Percentiles rank a stretch among this genome's conserved stretches.
These are phyloP conservation scores for Furcasterigmium furcatum DNA, from an alignment of 2,329 filamentous ascomycete genomes.

Conservation along the genomic window DNA sequence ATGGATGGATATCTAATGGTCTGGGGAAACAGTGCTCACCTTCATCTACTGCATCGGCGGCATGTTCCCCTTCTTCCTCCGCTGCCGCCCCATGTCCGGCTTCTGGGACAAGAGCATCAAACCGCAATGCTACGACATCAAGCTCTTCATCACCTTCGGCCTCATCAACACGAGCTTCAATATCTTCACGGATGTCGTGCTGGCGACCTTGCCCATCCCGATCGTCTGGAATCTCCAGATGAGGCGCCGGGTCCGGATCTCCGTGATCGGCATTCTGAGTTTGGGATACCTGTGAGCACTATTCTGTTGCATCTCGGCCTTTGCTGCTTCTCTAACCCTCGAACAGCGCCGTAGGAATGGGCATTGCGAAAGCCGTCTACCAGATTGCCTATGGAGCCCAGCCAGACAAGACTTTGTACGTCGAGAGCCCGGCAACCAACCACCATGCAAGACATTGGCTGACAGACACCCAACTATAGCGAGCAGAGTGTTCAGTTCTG, in stretches of 20 bases:
- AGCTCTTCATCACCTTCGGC: slow-evolving; percentile 13
- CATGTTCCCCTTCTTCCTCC: slow-evolving; percentile 17
- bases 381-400: slow-evolving; percentile 22
- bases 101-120: slow-evolving; percentile 20
- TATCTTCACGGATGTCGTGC: slow-evolving; percentile 23
- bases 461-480: too few relatives aligned
- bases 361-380: slow-evolving; percentile 22
- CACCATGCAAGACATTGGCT: too few relatives aligned
- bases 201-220: slow-evolving; percentile 23
- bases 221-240: slow-evolving; percentile 24
- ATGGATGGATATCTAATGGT: too few relatives aligned
- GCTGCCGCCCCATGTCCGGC: slow-evolving; percentile 17
- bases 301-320: too few relatives aligned
- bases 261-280: slow-evolving; percentile 24
- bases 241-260: slow-evolving; percentile 17
- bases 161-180: slow-evolving; percentile 22
- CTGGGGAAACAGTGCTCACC: too few relatives aligned
- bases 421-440: too few relatives aligned
- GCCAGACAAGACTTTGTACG: slow-evolving; percentile 19
- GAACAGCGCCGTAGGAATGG: slow-evolving; percentile 20
- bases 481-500: slow-evolving; percentile 20
- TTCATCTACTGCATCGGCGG: slow-evolving; percentile 14
- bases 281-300: slow-evolving; percentile 22
- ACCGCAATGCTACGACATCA: slow-evolving; percentile 14
- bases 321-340: too few relatives aligned